Evolutionary conservation across 768 basidiomycete genomes (phyloP).

Genomic region (Hysterangium stoloniferum): DNA sequence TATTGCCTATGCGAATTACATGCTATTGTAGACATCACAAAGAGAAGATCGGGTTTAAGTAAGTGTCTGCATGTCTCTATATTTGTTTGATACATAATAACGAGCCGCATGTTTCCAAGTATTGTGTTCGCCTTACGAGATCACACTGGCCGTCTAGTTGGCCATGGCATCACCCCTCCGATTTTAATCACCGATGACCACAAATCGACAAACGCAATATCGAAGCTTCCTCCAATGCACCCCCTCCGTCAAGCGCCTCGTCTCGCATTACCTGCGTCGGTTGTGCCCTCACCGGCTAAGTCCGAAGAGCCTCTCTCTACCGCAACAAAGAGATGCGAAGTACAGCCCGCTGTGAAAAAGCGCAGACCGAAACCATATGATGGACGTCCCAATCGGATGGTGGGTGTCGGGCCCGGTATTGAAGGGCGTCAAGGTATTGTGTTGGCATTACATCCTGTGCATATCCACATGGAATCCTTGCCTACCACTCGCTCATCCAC

Average conservation of each 20-base stretch:
- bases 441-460: constrained; percentile 7
- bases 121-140: constrained; percentile 85
- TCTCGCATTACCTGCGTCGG: background rate
- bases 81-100: no score
- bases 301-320: background rate
- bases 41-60: constrained; percentile 84
- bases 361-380: constrained; percentile 72
- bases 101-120: constrained; percentile 25
- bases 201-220: constrained; percentile 52
- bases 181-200: constrained; percentile 99
- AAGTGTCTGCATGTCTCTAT: constrained; percentile 3
- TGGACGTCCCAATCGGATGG: constrained; percentile 12
- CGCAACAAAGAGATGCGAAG: constrained; percentile 5
- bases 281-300: background rate
- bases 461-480: background rate
- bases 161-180: constrained; percentile 72
- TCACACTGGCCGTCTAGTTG: constrained; percentile 69
- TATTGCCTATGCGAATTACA: constrained; percentile 90
- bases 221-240: constrained; percentile 10
- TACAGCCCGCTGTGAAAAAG: constrained; percentile 28
- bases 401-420: constrained; percentile 3
- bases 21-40: constrained; percentile 99
- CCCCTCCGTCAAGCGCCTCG: constrained; percentile 8
- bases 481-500: constrained; percentile 3
- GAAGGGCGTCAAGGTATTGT: constrained; percentile 10